phyloP scores from a whole-genome alignment of 2,329 filamentous ascomycete species.

The Microsporum canis region DNA sequence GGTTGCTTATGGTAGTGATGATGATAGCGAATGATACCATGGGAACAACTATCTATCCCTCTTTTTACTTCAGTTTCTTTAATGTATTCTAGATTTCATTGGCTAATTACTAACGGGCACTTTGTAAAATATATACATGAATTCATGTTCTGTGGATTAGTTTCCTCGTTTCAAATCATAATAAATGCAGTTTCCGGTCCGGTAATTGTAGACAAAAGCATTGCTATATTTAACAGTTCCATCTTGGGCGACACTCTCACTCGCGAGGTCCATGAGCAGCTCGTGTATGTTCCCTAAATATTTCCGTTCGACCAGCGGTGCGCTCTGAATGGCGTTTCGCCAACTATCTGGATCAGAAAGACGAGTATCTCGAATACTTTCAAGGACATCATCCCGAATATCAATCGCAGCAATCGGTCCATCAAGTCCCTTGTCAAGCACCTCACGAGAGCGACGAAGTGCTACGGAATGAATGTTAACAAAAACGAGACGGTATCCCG shows the following conservation, averaged over 20 bases:
- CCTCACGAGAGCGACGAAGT: slow-evolving; percentile 45
- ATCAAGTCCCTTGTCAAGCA: slow-evolving; percentile 59
- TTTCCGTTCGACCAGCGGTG: slow-evolving; percentile 64
- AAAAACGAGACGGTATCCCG: background rate
- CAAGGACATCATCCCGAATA: slow-evolving; percentile 70
- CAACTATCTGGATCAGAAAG: slow-evolving; percentile 74
- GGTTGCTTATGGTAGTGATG: slow-evolving; percentile 83
- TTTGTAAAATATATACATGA: slow-evolving; percentile 8
- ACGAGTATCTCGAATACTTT: slow-evolving; percentile 60
- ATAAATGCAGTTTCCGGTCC: slow-evolving; percentile 71
- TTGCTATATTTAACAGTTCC: slow-evolving; percentile 51
- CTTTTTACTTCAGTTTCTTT: background rate
- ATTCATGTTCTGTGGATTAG: slow-evolving; percentile 15
- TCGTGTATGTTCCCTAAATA: slow-evolving; percentile 77
- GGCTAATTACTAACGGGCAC: background rate
- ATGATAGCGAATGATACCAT: slow-evolving; percentile 52
- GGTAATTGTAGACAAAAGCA: slow-evolving; percentile 85
- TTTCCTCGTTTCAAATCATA: slow-evolving; percentile 55
- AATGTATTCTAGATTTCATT: slow-evolving; percentile 2
- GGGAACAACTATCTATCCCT: slow-evolving; percentile 1
- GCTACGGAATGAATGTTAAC: slow-evolving; percentile 24
- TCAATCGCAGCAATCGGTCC: slow-evolving; percentile 82
- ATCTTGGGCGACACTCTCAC: slow-evolving; percentile 29
- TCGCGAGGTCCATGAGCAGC: slow-evolving; percentile 54
- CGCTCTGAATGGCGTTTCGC: slow-evolving; percentile 67